Evolutionary conservation across 345 rosid species (phyloP), one percentile per base, ranked within the genome.

Genomic region (Viola odorata): DNA sequence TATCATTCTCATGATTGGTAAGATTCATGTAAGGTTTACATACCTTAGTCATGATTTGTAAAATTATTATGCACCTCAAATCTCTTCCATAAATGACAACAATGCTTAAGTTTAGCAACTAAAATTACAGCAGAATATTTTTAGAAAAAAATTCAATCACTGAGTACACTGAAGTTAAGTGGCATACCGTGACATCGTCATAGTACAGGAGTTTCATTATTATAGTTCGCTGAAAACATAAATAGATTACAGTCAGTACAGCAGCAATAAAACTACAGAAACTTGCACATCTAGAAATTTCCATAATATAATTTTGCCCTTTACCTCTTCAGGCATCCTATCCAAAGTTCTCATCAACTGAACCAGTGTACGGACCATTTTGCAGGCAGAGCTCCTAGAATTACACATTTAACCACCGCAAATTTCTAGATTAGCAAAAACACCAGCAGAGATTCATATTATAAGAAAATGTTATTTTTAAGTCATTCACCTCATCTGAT

Each of bases 281-380:
- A 0, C 42, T 15, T 39, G 41, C 17, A 12, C 41, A 68, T 14
- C 50, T 16, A 23, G 23, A 4, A 15, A 12, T 51, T 13, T 5
- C 48, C 45, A 40, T 13, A 23, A 23, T 23, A 23, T 23, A 23
- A 23, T 23, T 23, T 1, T 23, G 32, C 32, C 32, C 2, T 47
- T 55, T 74, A 94, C 97, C 89, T 85, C 95, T 64, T 91, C 95
- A 36, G 96, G 96, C 96, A 95, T 91, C 68, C 61, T 86, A 64
- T 95, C 97, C 37, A 95, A 82, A 63, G 97, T 88, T 82, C 99
- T 88, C 99, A 94, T 94, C 80, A 95, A 48, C 75, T 86, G 97
- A 74, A 88, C 91, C 42, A 91, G 81, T 37, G 96, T 88, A 12
- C 95, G 91, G 61, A 95, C 83, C 97, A 95, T 88, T 71, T 95